Percentiles rank a stretch among this genome's conserved stretches.
Conservation (phyloP, 2,329 filamentous ascomycete species). For the Aspergillus fructus region DNA sequence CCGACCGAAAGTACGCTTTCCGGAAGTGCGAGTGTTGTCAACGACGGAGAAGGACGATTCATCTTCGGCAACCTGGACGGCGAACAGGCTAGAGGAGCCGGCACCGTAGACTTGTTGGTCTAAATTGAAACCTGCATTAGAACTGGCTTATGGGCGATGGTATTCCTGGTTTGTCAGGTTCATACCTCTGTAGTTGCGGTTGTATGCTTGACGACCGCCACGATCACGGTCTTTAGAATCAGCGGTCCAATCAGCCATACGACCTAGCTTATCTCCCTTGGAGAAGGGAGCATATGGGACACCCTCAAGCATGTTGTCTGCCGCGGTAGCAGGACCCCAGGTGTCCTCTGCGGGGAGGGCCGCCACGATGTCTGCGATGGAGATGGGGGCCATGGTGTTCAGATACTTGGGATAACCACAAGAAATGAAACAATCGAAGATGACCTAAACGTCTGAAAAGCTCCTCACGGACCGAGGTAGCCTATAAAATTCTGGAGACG, state of each 20-base stretch:
- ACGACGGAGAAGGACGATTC: slow-evolving; percentile 98
- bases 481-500: not conserved
- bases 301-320: slow-evolving; percentile 86
- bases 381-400: slow-evolving; percentile 51
- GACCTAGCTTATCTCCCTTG: slow-evolving; percentile 96
- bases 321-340: slow-evolving; percentile 84
- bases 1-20: slow-evolving; percentile 78
- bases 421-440: slow-evolving; percentile 1
- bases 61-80: slow-evolving; percentile 87
- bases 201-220: slow-evolving; percentile 83
- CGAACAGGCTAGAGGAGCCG: slow-evolving; percentile 81
- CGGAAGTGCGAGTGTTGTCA: slow-evolving; percentile 85
- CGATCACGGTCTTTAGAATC: slow-evolving; percentile 76
- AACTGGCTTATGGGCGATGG: not conserved
- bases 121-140: slow-evolving; percentile 38
- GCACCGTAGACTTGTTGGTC: slow-evolving; percentile 97
- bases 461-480: slow-evolving; percentile 6
- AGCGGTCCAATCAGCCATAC: slow-evolving; percentile 97
- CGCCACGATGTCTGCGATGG: slow-evolving; percentile 66
- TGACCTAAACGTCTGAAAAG: not conserved
- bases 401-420: slow-evolving; percentile 4
- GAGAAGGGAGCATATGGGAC: slow-evolving; percentile 98
- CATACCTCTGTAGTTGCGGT: slow-evolving; percentile 86
- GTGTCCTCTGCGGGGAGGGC: slow-evolving; percentile 71
- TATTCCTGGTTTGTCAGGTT: not conserved